phyloP scores from a whole-genome alignment of 805 yeast species.

The Candida sanyiensis region DNA sequence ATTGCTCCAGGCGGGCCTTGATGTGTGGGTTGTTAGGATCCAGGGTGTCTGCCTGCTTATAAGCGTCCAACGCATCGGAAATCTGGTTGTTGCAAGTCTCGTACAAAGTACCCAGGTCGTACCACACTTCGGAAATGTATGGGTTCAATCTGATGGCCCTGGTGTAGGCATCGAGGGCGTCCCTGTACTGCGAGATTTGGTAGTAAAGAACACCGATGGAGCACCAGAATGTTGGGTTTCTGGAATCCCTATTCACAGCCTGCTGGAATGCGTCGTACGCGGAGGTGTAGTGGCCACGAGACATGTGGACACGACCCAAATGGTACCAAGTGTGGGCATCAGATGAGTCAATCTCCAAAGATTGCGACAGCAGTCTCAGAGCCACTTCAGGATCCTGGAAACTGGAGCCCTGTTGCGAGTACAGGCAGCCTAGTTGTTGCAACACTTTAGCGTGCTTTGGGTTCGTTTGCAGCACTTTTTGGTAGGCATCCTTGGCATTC shows the following conservation, averaged over 20 bases:
- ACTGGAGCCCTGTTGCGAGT: constrained; percentile 65
- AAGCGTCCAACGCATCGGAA: constrained; percentile 93
- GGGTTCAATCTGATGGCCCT: constrained; percentile 95
- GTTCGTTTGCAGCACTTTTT: constrained; percentile 80
- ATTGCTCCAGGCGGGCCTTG: constrained; percentile 84
- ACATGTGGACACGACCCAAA: constrained; percentile 94
- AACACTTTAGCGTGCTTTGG: constrained; percentile 94
- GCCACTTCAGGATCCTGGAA: constrained; percentile 83
- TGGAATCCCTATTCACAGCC: constrained; percentile 92
- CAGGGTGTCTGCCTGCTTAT: constrained; percentile 90
- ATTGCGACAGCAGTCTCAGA: constrained; percentile 72
- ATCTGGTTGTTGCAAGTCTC: constrained; percentile 97
- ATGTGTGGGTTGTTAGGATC: constrained; percentile 95
- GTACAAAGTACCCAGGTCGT: constrained; percentile 92
- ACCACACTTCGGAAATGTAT: constrained; percentile 96
- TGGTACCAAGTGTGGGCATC: constrained; percentile 98
- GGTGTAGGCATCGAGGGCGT: constrained; percentile 96
- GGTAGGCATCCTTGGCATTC: constrained; percentile 93
- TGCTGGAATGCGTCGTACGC: constrained; percentile 99
- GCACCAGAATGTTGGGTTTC: constrained; percentile 98
- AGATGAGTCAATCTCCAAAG: constrained; percentile 79
- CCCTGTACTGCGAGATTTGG: constrained; percentile 93
- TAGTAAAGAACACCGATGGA: constrained; percentile 93
- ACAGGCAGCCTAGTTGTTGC: constrained; percentile 93
- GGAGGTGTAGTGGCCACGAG: constrained; percentile 87